Percentiles rank a stretch among this genome's conserved stretches.
These are phyloP conservation scores for Mrakia blollopis DNA, from an alignment of 768 basidiomycete species.

Conservation along the genomic window DNA sequence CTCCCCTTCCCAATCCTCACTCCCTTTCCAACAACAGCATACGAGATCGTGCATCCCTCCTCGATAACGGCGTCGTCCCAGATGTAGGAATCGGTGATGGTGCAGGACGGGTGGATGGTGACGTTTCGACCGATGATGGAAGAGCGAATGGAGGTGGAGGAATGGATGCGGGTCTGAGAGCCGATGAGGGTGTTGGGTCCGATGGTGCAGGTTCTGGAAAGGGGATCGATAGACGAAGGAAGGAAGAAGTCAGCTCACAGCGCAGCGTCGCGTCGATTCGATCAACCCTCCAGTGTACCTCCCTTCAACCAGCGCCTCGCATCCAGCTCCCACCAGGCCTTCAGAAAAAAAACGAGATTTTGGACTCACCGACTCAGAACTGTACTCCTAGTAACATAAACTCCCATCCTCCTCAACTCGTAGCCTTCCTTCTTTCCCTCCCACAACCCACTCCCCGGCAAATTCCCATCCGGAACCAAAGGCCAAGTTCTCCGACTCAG, in stretches of 20 bases:
- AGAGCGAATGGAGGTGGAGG: slow-evolving; percentile 60
- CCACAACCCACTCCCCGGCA: slow-evolving; percentile 53
- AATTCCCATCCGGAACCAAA: slow-evolving; percentile 87
- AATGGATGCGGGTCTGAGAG: slow-evolving; percentile 62
- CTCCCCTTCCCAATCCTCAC: slow-evolving; percentile 67
- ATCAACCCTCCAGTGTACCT: no score
- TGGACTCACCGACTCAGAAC: slow-evolving; percentile 67
- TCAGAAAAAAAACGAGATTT: no score
- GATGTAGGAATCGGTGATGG: slow-evolving; percentile 71
- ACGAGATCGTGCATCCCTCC: slow-evolving; percentile 53
- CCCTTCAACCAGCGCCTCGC: no score
- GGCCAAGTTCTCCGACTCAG: slow-evolving; percentile 92
- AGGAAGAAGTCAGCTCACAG: neutral
- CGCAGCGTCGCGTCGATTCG: neutral
- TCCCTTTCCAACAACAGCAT: slow-evolving; percentile 73
- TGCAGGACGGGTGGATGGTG: slow-evolving; percentile 62
- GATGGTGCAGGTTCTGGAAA: slow-evolving; percentile 69
- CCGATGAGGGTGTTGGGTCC: slow-evolving; percentile 81
- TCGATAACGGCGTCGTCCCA: slow-evolving; percentile 63
- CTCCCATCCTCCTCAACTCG: slow-evolving; percentile 80
- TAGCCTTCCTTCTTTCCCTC: slow-evolving; percentile 53
- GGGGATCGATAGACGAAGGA: neutral
- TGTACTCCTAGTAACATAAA: slow-evolving; percentile 76
- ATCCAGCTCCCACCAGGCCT: no score
- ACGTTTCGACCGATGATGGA: slow-evolving; percentile 78